Conservation (phyloP, 1,284 basidiomycete species). For the Puccinia sorghi region DNA sequence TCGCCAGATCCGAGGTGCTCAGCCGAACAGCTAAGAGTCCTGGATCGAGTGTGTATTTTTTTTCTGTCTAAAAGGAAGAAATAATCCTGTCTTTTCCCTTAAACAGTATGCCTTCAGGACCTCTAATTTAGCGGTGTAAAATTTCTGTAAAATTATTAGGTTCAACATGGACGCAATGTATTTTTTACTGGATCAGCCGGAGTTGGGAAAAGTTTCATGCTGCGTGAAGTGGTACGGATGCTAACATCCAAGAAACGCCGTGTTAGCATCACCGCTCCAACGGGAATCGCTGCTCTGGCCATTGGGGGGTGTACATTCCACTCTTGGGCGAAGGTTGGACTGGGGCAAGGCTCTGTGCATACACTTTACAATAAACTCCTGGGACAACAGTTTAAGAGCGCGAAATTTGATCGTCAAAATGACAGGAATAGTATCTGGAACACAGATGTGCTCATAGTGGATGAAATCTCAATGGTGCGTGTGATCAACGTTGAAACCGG, state of each 20-base stretch:
- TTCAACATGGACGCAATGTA: slow-evolving; percentile 39
- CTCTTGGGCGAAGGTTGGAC: slow-evolving; percentile 45
- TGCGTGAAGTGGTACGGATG: slow-evolving; percentile 43
- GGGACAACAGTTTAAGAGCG: background rate
- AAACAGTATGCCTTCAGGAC: background rate
- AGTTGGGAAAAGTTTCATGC: slow-evolving; percentile 47
- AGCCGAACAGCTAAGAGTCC: slow-evolving; percentile 34
- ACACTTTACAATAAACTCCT: slow-evolving; percentile 30
- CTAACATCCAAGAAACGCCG: background rate
- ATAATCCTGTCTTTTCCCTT: background rate
- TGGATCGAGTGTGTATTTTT: slow-evolving; percentile 26
- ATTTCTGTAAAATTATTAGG: slow-evolving; percentile 14
- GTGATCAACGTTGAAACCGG: background rate
- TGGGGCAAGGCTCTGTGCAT: slow-evolving; percentile 36
- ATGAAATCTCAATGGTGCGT: slow-evolving; percentile 48
- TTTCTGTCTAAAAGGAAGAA: background rate
- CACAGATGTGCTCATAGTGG: slow-evolving; percentile 45
- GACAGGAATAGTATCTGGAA: slow-evolving; percentile 13
- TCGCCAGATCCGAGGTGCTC: slow-evolving; percentile 44
- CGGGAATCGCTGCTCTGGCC: slow-evolving; percentile 38
- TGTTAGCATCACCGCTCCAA: slow-evolving; percentile 41
- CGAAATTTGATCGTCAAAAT: background rate
- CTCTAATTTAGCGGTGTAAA: background rate
- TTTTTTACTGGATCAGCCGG: slow-evolving; percentile 48
- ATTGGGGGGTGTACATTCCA: slow-evolving; percentile 41